Base-by-base conservation (phyloP, 345 rosid genomes). In the Gossypium rotundifolium region DNA sequence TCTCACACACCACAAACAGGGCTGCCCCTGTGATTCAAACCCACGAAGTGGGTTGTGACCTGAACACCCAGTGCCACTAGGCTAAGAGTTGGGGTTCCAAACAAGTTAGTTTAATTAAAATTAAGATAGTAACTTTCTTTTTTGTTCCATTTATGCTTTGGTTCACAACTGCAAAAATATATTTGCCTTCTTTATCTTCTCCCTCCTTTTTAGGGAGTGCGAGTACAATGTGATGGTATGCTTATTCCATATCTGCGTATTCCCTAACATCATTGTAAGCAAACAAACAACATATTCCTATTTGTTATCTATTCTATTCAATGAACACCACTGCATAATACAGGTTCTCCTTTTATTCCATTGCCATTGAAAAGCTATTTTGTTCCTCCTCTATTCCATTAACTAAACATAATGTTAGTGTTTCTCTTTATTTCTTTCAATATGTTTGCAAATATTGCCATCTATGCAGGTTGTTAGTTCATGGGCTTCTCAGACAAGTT, bases 381-480 rank as follows among this genome's bases (percentile, higher is more conserved):
- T 48, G 14, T 48, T 48, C 14, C 52, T 33, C 52, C 14, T 57
- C 29, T 57, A 20, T 20, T 57, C 61, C 13, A 10, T 57, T 57
- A 57, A 57, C 61, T 20, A 57, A 52, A 57, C 27, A 4, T 55
- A 55, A 20, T 55, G 61, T 55, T 58, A 9, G 8, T 72, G 29
- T 58, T 59, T 45, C 58, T 17, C 12, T 55, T 49, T 42, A 45
- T 60, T 40, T 73, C 8, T 57, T 75, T n/a, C 74, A 49, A 69
- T 81, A 22, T 22, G 38, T 52, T 72, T 74, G 38, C 16, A 27
- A 69, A n/a, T 78, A 7, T 62, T 53, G 42, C 60, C 48, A 2
- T 76, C 52, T 54, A 83, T 85, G 89, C 87, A 94, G 98, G 98
- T 94, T 58, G 97, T 89, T 74, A 87, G 81, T 73, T 85, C 97